Conservation (phyloP, 768 basidiomycete species). For the Cystofilobasidium ferigula region DNA sequence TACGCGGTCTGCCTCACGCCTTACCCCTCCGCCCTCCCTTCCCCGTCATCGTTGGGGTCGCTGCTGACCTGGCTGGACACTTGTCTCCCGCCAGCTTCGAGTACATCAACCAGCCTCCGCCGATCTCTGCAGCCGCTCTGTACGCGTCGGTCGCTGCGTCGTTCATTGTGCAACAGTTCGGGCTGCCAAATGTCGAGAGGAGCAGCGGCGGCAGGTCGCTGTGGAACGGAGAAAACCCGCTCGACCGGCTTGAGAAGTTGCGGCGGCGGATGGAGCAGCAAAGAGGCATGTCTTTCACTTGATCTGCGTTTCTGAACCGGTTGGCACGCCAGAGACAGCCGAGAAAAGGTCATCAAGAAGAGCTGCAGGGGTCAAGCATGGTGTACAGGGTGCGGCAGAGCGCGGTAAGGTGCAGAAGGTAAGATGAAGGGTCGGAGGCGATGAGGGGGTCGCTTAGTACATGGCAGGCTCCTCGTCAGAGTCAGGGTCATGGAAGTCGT, state of each 20-base stretch:
- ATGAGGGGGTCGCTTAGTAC: too few relatives aligned
- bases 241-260: not conserved
- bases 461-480: too few relatives aligned
- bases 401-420: too few relatives aligned
- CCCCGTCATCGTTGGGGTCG: too few relatives aligned
- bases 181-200: not conserved
- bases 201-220: not conserved
- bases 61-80: too few relatives aligned
- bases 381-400: too few relatives aligned
- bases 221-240: conserved; percentile 16
- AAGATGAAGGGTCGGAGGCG: too few relatives aligned
- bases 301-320: not conserved
- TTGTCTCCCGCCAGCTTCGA: not conserved
- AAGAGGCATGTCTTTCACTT: not conserved
- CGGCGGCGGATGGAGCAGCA: not conserved
- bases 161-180: conserved; percentile 17
- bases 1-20: not conserved
- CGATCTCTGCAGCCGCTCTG: conserved; percentile 3
- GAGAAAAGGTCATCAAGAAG: too few relatives aligned
- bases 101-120: conserved; percentile 1
- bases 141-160: conserved; percentile 11
- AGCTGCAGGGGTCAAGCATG: too few relatives aligned
- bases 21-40: not conserved
- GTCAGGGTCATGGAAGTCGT: too few relatives aligned
- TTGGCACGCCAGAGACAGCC: too few relatives aligned